Evolutionary conservation across 257 asterid genomes (phyloP).

Genomic region (Jacaranda copaia): DNA sequence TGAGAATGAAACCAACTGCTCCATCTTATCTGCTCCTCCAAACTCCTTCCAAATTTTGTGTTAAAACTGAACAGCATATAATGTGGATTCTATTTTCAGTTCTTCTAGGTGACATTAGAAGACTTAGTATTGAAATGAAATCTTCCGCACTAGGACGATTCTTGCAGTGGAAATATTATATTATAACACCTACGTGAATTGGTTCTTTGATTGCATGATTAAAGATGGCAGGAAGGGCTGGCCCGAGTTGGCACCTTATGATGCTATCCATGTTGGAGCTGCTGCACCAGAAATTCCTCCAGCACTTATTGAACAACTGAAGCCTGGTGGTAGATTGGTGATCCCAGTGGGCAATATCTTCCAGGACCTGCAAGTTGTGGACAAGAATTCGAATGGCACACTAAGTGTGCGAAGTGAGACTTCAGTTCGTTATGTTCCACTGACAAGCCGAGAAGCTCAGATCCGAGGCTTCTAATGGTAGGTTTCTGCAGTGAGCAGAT

Average conservation of each 20-base stretch:
- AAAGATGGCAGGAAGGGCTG: conserved; percentile 94
- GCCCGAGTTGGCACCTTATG: conserved; percentile 89
- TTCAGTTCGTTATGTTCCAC: conserved; percentile 88
- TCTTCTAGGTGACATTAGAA: too few species aligned
- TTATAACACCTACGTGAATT: neutral
- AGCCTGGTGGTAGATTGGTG: conserved; percentile 96
- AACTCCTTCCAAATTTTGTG: too few species aligned
- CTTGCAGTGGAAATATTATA: neutral
- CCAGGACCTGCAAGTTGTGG: conserved; percentile 90
- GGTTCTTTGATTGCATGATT: neutral
- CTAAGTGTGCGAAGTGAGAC: conserved; percentile 67
- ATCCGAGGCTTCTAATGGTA: conserved; percentile 50
- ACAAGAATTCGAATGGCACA: conserved; percentile 75
- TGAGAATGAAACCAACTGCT: too few species aligned
- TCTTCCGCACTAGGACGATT: too few species aligned
- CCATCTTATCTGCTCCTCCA: too few species aligned
- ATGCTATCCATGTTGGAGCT: conserved; percentile 98
- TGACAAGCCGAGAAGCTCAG: conserved; percentile 89
- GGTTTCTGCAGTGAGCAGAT: too few species aligned
- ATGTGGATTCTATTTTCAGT: too few species aligned
- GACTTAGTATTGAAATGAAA: too few species aligned
- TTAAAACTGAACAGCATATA: too few species aligned
- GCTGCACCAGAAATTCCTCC: conserved; percentile 91
- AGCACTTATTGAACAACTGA: conserved; percentile 81
- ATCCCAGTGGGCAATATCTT: conserved; percentile 84